Base-by-base conservation (phyloP, 2,329 filamentous ascomycete species). In the Phaeophleospora eucalypticola region DNA sequence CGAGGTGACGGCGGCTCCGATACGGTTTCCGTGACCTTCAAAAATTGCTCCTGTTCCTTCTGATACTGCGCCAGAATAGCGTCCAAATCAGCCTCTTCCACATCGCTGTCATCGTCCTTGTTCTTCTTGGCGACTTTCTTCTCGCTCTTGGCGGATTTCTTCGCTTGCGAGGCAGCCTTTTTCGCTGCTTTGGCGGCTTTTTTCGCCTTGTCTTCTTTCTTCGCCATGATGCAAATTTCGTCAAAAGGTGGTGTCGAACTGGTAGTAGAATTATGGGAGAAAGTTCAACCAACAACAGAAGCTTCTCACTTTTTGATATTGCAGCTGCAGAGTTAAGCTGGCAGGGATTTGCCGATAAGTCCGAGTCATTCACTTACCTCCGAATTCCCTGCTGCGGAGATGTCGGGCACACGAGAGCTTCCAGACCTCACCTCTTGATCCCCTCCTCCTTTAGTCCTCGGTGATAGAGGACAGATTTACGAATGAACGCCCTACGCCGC, bases 51-150 rank as follows among this genome's bases (percentile, higher is more conserved):
- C 72, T 98, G 93, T 69, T 78, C 86, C 65, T 87, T 87, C 58
- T 87, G 87, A 70, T 95, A 97, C 67, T 95, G 88, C 37, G 91
- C 90, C 20, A 98, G 82, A 36, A 98, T 90, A 37, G 85, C 84
- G 64, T 98, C 93, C 32, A 98, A 79, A 68, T 97, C 93, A 12
- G 93, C 83, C 59, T 96, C 90, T 66, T 97, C 91, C 39, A 79
- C 87, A 65, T 96, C 91, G 64, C 87, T 91, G 66, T 90, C 90
- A 20, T 86, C 85, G 46, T 77, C 67, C 66, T 88, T 94, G 68
- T 94, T 79, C 57, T 80, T 74, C 21, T 74, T 72, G 36, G 49
- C 49, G 20, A 85, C 84, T 10, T 44, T 43, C 86, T 87, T 42
- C 90, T 89, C 59, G 15, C 36, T 38, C 66, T 95, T 95, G 68